phyloP scores from a whole-genome alignment of 306 rosid species.

The Cicer cuneatum region DNA sequence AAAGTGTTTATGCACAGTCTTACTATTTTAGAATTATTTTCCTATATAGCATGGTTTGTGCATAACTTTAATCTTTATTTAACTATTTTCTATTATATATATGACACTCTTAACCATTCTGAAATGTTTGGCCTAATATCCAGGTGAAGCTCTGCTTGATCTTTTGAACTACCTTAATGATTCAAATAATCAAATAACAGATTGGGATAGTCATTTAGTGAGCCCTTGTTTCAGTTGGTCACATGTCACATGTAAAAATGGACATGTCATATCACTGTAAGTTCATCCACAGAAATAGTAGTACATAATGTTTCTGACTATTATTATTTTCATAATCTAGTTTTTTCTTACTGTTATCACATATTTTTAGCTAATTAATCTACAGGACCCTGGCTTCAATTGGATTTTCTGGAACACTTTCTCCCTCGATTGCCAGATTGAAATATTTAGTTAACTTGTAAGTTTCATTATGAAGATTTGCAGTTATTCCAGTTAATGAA shows the following conservation, averaged over 20 bases:
- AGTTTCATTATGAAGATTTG: slow-evolving; percentile 47
- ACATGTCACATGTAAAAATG: slow-evolving; percentile 71
- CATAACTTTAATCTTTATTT: slow-evolving; percentile 20
- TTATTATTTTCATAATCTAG: slow-evolving; percentile 9
- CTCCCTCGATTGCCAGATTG: slow-evolving; percentile 76
- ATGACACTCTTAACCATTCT: not conserved
- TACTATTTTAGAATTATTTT: no score
- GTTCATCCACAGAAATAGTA: slow-evolving; percentile 45
- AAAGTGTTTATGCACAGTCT: no score
- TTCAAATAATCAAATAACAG: slow-evolving; percentile 62
- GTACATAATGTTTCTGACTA: slow-evolving; percentile 2
- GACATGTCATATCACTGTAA: slow-evolving; percentile 86
- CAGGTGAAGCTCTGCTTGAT: slow-evolving; percentile 83
- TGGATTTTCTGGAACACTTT: slow-evolving; percentile 83
- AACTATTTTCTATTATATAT: not conserved
- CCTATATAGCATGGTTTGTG: not conserved
- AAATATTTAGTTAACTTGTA: slow-evolving; percentile 80
- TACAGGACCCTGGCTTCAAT: slow-evolving; percentile 79
- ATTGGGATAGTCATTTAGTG: slow-evolving; percentile 72
- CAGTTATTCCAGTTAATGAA: slow-evolving; percentile 27
- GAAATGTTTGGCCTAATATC: slow-evolving; percentile 39
- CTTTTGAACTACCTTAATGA: slow-evolving; percentile 69
- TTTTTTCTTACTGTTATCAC: slow-evolving; percentile 1
- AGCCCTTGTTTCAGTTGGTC: slow-evolving; percentile 96
- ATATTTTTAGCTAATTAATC: slow-evolving; percentile 27